Evolutionary conservation across 1,284 basidiomycete species (phyloP), one percentile per base, ranked within the genome.

Genomic region (Inonotus hispidus): DNA sequence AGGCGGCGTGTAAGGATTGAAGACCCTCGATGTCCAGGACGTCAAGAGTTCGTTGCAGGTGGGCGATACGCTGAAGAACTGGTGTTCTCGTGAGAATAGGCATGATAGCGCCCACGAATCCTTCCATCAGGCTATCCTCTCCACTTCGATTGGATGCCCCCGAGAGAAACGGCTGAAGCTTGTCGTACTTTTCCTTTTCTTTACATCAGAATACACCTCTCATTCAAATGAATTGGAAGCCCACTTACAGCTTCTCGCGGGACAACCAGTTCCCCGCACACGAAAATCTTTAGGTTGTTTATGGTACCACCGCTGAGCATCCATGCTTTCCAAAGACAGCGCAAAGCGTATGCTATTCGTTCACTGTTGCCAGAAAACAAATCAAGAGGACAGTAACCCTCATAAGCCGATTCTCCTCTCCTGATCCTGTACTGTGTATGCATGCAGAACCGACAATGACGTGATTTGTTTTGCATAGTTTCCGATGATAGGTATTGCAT

Each of bases 401-500:
- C 70, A n/a, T 77, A 69, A n/a, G 75, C 73, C 46, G 66, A 67
- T 32, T 77, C 72, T 19, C 77, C 78, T 56, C 74, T 68, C 43
- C 65, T 66, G n/a, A 70, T 71, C 66, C 77, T 79, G 66, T 87
- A 71, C 66, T 83, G 79, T n/a, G 83, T 77, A 72, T 96, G 92
- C 85, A 96, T 88, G 71, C 92, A 93, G 72, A 92, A 95, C 64
- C 94, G 82, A 75, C 93, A 95, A 35, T 87, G 86, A 29, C 73
- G 74, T 4, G 78, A 78, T 77, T 96, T 97, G 68, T 85, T 75
- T 0, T 69, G 63, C 16, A 73, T 76, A 0, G 85, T 88, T 55
- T 75, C 74, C 1, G 75, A 68, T 0, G 92, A 85, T 53, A 91
- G 75, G 74, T 87, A 78, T 10, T 70, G 66, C 16, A 79, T 65